Percentiles rank a stretch among this genome's conserved stretches.
phyloP scores from a whole-genome alignment of 352 stramenopile genomes.

The Phytophthora tentaculata region DNA sequence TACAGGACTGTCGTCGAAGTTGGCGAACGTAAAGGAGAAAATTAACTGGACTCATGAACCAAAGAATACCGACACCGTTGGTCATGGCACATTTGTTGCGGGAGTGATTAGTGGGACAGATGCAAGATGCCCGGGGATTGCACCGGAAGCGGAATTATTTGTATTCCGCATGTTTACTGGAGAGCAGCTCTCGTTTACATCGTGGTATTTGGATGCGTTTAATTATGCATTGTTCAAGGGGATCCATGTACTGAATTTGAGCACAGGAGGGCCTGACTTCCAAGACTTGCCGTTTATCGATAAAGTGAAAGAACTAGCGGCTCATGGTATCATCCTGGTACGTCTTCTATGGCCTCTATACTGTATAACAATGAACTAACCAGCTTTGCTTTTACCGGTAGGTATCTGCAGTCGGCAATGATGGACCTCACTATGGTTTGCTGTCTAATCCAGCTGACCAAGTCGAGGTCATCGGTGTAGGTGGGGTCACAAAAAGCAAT shows the following conservation, averaged over 20 bases:
- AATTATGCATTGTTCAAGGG: constrained; percentile 86
- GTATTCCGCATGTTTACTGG: constrained; percentile 89
- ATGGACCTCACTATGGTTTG: constrained; percentile 84
- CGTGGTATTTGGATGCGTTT: constrained; percentile 91
- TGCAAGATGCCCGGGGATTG: constrained; percentile 74
- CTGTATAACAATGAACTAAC: constrained; percentile 3
- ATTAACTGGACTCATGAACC: constrained; percentile 91
- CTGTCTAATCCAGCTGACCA: constrained; percentile 89
- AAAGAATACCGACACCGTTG: constrained; percentile 72
- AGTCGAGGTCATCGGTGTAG: constrained; percentile 85
- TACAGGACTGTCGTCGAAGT: constrained; percentile 68
- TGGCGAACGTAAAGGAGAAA: constrained; percentile 72
- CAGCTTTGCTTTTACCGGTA: constrained; percentile 16
- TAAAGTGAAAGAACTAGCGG: constrained; percentile 83
- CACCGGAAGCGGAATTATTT: constrained; percentile 76
- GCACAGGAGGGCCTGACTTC: constrained; percentile 86
- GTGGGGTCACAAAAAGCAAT: constrained; percentile 61
- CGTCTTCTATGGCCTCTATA: constrained; percentile 1
- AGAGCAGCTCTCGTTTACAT: constrained; percentile 89
- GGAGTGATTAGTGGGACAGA: constrained; percentile 69
- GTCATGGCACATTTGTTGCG: constrained; percentile 89
- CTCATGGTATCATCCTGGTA: constrained; percentile 82
- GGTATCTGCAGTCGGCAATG: constrained; percentile 87
- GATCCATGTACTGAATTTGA: constrained; percentile 89
- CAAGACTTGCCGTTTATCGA: constrained; percentile 89